phyloP scores from a whole-genome alignment of 2,329 filamentous ascomycete genomes.

The Beauveria bassiana region DNA sequence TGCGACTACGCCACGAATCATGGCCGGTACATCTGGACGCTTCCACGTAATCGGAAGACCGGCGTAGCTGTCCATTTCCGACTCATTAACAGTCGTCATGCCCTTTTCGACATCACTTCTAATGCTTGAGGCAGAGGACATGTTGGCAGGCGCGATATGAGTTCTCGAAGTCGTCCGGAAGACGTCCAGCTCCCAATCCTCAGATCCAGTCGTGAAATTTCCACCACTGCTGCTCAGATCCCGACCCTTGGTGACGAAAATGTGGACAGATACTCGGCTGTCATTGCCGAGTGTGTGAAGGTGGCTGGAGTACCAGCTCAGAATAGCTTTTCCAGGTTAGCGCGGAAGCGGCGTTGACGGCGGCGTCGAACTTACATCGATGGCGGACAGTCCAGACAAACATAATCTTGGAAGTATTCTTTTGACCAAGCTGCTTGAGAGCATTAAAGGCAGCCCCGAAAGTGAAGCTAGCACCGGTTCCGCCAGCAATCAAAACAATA shows the following conservation, averaged over 20 bases:
- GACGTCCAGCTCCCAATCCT: neutral
- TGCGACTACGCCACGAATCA: constrained; percentile 27
- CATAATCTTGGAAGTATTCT: constrained; percentile 21
- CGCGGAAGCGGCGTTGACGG: neutral
- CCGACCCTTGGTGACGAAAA: constrained; percentile 28
- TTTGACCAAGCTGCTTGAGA: constrained; percentile 20
- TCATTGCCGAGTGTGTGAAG: constrained; percentile 25
- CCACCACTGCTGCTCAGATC: neutral
- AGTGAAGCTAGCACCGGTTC: constrained; percentile 52
- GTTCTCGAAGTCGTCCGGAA: neutral
- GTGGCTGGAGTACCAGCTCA: constrained; percentile 31
- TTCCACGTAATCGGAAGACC: constrained; percentile 22
- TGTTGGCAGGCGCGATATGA: neutral
- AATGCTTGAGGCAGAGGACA: neutral
- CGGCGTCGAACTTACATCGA: constrained; percentile 21
- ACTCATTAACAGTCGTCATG: neutral
- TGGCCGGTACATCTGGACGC: constrained; percentile 28
- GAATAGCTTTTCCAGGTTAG: constrained; percentile 21
- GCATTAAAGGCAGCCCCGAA: constrained; percentile 32
- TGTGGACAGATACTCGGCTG: constrained; percentile 21
- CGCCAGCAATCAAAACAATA: constrained; percentile 52
- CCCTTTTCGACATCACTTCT: neutral
- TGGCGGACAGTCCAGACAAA: constrained; percentile 35
- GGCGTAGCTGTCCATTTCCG: constrained; percentile 4
- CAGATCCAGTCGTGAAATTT: neutral